These are phyloP conservation scores for Marasmius sp. DNA, from an alignment of 1,284 basidiomycete genomes.

Conservation along the genomic window DNA sequence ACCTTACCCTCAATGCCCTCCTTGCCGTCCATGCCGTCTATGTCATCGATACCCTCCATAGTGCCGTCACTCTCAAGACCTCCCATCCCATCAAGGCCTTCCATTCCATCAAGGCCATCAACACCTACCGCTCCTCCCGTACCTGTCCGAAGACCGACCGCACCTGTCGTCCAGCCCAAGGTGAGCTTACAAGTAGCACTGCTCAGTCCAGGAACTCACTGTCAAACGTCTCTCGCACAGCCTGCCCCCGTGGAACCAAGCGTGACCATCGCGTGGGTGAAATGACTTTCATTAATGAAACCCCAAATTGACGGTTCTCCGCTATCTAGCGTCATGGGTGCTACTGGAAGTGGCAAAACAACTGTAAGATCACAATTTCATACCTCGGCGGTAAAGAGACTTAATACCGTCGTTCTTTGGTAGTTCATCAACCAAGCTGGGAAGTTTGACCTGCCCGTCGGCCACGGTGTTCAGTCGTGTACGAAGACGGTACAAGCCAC, in stretches of 20 bases:
- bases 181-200: background rate
- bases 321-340: conserved; percentile 40
- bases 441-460: conserved; percentile 28
- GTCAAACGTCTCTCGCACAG: background rate
- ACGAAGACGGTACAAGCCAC: conserved; percentile 27
- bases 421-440: conserved; percentile 38
- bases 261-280: background rate
- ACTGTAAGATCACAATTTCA: conserved; percentile 27
- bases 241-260: background rate
- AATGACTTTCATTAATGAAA: background rate
- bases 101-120: background rate
- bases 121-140: background rate
- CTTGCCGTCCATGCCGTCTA: background rate
- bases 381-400: background rate
- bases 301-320: background rate
- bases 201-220: background rate
- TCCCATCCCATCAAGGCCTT: background rate
- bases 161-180: background rate
- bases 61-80: background rate
- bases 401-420: background rate
- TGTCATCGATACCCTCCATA: background rate
- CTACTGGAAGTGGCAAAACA: conserved; percentile 45
- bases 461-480: conserved; percentile 31
- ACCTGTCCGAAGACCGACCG: background rate
- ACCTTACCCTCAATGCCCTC: background rate